phyloP scores from a whole-genome alignment of 2,329 filamentous ascomycete species.

The Pezicula radicicola region DNA sequence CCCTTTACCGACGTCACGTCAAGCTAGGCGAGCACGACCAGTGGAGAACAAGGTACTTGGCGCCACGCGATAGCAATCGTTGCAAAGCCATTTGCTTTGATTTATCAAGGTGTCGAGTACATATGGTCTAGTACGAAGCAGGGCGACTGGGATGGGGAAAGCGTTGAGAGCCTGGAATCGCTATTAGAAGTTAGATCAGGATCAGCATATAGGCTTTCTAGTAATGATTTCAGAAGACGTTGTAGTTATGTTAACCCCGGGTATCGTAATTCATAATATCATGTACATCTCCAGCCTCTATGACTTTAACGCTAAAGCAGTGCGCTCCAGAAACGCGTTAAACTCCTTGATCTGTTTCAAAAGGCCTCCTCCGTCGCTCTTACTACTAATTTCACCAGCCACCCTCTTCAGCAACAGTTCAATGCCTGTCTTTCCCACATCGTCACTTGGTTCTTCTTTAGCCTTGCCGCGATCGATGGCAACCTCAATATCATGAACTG shows the following conservation, averaged over 20 bases:
- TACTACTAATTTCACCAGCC: slow-evolving; percentile 49
- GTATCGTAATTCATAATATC: slow-evolving; percentile 7
- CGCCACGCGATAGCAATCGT: too few relatives aligned
- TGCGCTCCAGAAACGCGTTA: slow-evolving; percentile 61
- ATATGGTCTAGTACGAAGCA: too few relatives aligned
- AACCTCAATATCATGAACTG: slow-evolving; percentile 61
- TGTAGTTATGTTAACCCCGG: background rate
- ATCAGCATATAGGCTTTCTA: too few relatives aligned
- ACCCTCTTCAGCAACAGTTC: slow-evolving; percentile 55
- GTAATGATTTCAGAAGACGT: too few relatives aligned
- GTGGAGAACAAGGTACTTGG: too few relatives aligned
- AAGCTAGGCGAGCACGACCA: too few relatives aligned
- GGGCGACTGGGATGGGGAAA: too few relatives aligned
- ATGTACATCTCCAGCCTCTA: slow-evolving; percentile 11
- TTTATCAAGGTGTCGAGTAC: too few relatives aligned
- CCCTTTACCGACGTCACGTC: too few relatives aligned
- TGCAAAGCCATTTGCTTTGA: too few relatives aligned
- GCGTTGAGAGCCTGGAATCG: too few relatives aligned
- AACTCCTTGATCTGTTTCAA: slow-evolving; percentile 58
- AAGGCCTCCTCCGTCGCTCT: slow-evolving; percentile 46
- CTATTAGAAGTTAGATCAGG: too few relatives aligned
- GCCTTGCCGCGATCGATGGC: slow-evolving; percentile 49
- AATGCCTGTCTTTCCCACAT: slow-evolving; percentile 51
- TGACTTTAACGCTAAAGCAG: slow-evolving; percentile 52
- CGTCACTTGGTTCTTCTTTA: slow-evolving; percentile 44